Conservation (phyloP, 2,329 filamentous ascomycete species). For the Rhinocladiella similis region DNA sequence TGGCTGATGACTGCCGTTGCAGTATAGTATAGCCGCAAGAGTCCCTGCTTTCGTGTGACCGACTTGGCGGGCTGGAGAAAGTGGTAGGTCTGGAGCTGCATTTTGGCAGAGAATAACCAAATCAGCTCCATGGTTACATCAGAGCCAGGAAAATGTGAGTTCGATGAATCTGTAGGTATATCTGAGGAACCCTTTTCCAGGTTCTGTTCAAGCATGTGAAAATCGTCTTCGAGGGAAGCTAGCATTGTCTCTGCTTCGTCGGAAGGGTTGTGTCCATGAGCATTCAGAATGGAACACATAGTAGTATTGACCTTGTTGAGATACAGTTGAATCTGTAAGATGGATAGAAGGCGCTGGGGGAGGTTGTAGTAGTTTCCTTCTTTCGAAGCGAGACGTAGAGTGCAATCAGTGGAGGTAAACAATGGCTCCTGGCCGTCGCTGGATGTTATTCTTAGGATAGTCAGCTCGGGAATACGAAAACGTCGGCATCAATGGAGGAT, state of each 20-base stretch:
- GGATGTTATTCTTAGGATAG: constrained; percentile 3
- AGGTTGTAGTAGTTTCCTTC: constrained; percentile 5
- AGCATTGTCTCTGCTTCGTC: constrained; percentile 4
- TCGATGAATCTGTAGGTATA: background rate
- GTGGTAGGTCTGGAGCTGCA: constrained; percentile 6
- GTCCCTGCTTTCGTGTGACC: constrained; percentile 2
- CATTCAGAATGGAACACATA: background rate
- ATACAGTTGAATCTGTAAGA: constrained; percentile 5
- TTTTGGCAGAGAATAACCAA: background rate
- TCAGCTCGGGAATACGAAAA: background rate
- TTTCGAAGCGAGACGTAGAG: constrained; percentile 1
- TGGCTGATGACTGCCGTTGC: constrained; percentile 1
- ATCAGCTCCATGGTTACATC: background rate
- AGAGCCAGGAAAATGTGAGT: background rate
- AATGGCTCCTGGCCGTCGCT: constrained; percentile 3
- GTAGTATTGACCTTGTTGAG: constrained; percentile 3
- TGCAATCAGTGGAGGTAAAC: constrained; percentile 4
- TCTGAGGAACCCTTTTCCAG: no score
- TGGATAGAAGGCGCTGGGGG: background rate
- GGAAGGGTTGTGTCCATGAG: background rate
- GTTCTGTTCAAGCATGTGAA: background rate
- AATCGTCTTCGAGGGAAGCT: constrained; percentile 4
- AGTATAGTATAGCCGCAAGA: constrained; percentile 4
- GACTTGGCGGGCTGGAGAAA: constrained; percentile 2
- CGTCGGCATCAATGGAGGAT: constrained; percentile 12